Evolutionary conservation across 257 asterid species (phyloP), one percentile per base, ranked within the genome.

Genomic region (Solanum gandarillasii): DNA sequence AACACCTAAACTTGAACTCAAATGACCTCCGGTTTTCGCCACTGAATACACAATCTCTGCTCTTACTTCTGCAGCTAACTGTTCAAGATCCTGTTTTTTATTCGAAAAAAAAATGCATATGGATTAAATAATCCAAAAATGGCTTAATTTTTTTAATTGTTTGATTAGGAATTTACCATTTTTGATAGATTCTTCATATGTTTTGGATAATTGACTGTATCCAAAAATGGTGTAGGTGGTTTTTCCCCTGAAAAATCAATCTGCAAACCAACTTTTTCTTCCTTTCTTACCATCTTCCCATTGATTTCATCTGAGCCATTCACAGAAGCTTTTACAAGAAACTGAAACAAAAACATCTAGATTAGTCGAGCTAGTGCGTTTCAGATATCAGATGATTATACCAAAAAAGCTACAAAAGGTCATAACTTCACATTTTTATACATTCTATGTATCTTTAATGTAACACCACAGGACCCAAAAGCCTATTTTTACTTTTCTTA

Each of bases 1-100:
- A 13, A 94, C 98, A 2, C 97, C 97, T 76, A 95, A 90, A 86
- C 96, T 95, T 76, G 98, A 87, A 87, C 98, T 94, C 9, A 94
- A 88, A 91, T 94, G 98, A 5, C 98, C 98, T 7, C 98, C 97
- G 0, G 94, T 94, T 35, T 94, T 92, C 7, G 98, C 88, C 21
- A 93, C 94, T 12, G 88, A 36, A 43, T 91, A 89, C 16, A 95
- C 95, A 60, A 95, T 92, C 83, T 95, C 98, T 76, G 98, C 93
- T 90, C 98, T 91, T 7, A 94, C 89, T 62, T 95, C 98, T 65
- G 93, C 95, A 5, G 96, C 97, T 75, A 95, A 87, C 68, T 94
- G 93, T 88, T 94, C 94, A n/a, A 95, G 96, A 83, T 95, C 97
- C 98, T 95, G 91, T 25, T 78, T n/a, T 58, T 21, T 25, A 65